A percentile compares a stretch with the other conserved stretches of the same genome.
Evolutionary conservation across 2,329 filamentous ascomycete species (phyloP).

Genomic region (Ophiognomonia clavigignenti-juglandacearum): DNA sequence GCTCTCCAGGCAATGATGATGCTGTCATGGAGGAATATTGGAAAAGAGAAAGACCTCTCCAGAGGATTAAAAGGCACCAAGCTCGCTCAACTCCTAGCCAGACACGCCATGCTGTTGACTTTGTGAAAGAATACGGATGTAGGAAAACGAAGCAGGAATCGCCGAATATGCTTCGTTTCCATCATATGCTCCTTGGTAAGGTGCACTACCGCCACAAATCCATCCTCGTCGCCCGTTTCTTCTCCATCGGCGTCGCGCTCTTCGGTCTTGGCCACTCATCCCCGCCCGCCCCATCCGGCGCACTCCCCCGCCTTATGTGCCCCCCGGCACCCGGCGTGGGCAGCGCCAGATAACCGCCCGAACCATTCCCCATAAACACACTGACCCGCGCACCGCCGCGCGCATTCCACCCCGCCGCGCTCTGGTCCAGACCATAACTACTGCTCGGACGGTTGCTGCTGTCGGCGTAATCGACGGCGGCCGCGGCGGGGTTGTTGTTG

Average conservation of each 20-base stretch:
- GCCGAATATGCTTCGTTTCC: background rate
- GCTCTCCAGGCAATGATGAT: no score
- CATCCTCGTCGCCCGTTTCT: conserved; percentile 28
- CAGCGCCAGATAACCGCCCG: conserved; percentile 49
- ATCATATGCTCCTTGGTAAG: no score
- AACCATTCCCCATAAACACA: conserved; percentile 46
- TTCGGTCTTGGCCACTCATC: conserved; percentile 38
- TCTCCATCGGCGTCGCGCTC: conserved; percentile 36
- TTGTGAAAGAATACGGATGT: no score
- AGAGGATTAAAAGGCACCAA: no score
- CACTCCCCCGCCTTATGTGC: conserved; percentile 14
- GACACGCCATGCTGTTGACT: no score
- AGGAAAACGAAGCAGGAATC: no score
- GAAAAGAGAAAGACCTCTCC: no score
- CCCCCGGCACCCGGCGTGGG: conserved; percentile 28
- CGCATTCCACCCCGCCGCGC: conserved; percentile 47
- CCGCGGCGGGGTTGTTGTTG: conserved; percentile 20
- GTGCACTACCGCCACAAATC: conserved; percentile 37
- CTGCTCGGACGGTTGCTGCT: conserved; percentile 41
- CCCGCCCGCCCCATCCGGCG: conserved; percentile 19
- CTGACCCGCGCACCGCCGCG: conserved; percentile 47
- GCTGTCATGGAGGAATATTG: no score
- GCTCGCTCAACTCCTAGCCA: no score
- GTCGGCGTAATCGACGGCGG: conserved; percentile 19
- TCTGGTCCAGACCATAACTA: conserved; percentile 53